Evolutionary conservation across 306 rosid genomes (phyloP).

Genomic region (Ormosia emarginata): DNA sequence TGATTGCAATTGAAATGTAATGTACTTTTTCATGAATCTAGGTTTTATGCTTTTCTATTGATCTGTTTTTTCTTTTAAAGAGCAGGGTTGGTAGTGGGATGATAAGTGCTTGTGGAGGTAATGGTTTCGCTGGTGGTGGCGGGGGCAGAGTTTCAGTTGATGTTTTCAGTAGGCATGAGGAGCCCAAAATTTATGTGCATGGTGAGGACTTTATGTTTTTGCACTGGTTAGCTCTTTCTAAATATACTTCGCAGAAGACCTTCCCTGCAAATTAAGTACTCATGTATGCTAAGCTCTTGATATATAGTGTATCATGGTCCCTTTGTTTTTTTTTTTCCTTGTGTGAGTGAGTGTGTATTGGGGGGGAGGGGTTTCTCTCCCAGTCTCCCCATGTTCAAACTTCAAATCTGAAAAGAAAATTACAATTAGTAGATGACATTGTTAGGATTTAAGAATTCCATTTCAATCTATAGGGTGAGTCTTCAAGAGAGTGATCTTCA

Average conservation of each 20-base stretch:
- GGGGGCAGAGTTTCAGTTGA: conserved; percentile 53
- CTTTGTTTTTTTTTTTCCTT: background rate
- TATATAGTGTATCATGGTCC: background rate
- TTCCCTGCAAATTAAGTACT: background rate
- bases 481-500: background rate
- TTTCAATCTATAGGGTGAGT: background rate
- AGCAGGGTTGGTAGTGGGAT: conserved; percentile 50
- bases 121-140: conserved; percentile 48
- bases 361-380: background rate
- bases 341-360: background rate
- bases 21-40: conserved; percentile 1
- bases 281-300: background rate
- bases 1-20: conserved; percentile 5
- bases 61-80: conserved; percentile 26
- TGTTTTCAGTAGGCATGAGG: conserved; percentile 54
- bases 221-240: conserved; percentile 5
- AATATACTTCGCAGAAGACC: background rate
- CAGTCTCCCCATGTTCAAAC: background rate
- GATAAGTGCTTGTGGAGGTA: conserved; percentile 51
- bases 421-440: background rate
- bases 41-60: conserved; percentile 1
- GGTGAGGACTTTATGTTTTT: conserved; percentile 35
- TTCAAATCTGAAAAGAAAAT: background rate
- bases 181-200: conserved; percentile 43
- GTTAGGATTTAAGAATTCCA: background rate